Evolutionary conservation across 2,329 filamentous ascomycete genomes (phyloP), one percentile per base, ranked within the genome.

Genomic region (Pestalotiopsis sp.): DNA sequence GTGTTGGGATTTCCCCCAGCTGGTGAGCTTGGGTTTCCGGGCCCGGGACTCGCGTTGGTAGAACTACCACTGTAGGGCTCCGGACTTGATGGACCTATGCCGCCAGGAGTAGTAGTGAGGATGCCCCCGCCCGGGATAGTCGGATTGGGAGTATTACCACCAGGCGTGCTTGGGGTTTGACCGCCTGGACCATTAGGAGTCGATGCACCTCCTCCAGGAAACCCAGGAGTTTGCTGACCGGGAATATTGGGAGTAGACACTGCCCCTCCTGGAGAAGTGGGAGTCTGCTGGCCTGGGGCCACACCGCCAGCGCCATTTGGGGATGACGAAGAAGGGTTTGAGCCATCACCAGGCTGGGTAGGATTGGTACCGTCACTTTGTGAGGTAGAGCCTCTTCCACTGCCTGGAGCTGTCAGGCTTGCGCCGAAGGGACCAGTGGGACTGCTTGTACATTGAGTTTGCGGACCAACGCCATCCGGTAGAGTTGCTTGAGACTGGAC

Each of bases 401-500:
- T 27, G 14, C 45, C 49, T 12, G 64, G 56, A 60, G 52, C 64
- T 23, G 64, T 64, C 36, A 63, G 13, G 27, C 66, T 63, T 57
- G 65, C 25, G 25, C 60, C 57, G 25, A 59, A 67, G 9, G 68
- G 57, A 45, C 61, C 69, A 60, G 64, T 69, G 5, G 67, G 39
- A 2, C 68, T 11, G 60, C 72, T 23, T 69, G 68, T 36, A 67
- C 68, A 39, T 57, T 63, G 38, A 17, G 39, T 39, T 2, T 56
- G 25, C 5, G 57, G 66, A 12, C 69, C 70, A 49, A 73, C 66
- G 17, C 68, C 71, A 27, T 66, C 70, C 39, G 76, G 76, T 31
- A 77, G 66, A 13, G 73, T 70, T 2, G 75, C 76, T 23, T 72
- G 41, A 12, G 76, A 73, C 20, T 74, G 73, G 20, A 66, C 70